Evolutionary conservation across 2,329 filamentous ascomycete genomes (phyloP), one percentile per base, ranked within the genome.

Genomic region (Microsporum canis): DNA sequence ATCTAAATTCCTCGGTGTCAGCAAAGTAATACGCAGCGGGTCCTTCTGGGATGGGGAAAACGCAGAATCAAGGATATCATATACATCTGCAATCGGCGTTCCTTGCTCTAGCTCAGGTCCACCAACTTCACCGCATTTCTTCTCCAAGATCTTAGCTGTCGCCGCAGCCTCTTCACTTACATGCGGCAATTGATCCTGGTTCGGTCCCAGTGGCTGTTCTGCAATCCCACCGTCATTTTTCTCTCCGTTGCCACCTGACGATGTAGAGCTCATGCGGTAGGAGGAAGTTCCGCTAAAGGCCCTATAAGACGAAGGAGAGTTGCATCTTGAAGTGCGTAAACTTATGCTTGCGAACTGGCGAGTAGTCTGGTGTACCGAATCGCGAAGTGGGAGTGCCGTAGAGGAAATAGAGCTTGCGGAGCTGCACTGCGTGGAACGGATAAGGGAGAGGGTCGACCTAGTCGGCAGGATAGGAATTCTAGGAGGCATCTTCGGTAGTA

Each of bases 141-240:
- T 69, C 60, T 84, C 82, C 68, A 78, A 82, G 31, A 83, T 80
- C 68, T 82, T 78, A 31, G 79, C 80, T 65, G 82, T 79, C 66
- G 82, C 80, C 43, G 81, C 81, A 36, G 84, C 84, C 71, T 88
- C 85, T 69, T 88, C 83, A 64, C 80, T 85, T 34, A 87, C 82
- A 74, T 84, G 79, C 47, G 82, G 81, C 59, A 84, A 72, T 34
- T 70, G 71, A 63, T 81, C 77, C 72, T 79, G 77, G 61, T 80
- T 82, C 10, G 81, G 77, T 27, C 77, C 78, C 53, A 71, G 71
- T 49, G 67, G 63, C 36, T 70, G 65, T 38, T 72, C 67, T 14
- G 67, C 63, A 17, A 67, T 51, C 41, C 65, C 64, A 31, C 63
- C 61, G 59, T 70, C 66, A 41, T 72, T 69, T 39, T 66, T 64